Base-by-base conservation (phyloP, 2,329 filamentous ascomycete genomes). In the Rosellinia necatrix region DNA sequence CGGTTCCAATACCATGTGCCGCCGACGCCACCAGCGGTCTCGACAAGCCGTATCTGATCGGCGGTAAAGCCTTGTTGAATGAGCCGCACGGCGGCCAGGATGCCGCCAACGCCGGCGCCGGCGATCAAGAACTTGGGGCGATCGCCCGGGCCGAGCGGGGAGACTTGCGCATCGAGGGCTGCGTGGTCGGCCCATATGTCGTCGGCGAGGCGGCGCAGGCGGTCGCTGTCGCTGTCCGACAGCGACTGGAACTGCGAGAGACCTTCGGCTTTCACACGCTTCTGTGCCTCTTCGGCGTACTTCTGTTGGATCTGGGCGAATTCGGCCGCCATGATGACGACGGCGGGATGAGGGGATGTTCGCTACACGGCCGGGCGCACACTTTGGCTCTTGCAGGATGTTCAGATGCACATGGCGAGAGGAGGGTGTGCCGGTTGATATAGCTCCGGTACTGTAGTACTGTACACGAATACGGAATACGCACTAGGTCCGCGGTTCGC, bases 1-100 rank as follows among this genome's bases (percentile, higher is more conserved):
- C 77, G 69, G 57, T 81, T 80, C 75, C 78, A 81, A 55, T 78
- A 80, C 79, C 79, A 82, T 0, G 77, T 80, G 9, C 79, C 79
- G 3, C 79, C 79, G 22, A 78, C 74, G 3, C 75, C 77, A 8
- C 75, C 76, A 1, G 73, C 76, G 0, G 65, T 59, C 30, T 80
- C 78, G 19, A 77, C 65, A 0, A 79, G 56, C 0, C 71, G 70
- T n/a, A 80, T 72, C 6, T 77, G 74, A 0, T 72, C 63, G 0
- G 70, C 65, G 3, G 65, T 64, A 8, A 73, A 63, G 0, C 74
- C 73, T 3, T 69, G 67, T 35, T 75, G 61, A 24, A 75, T 66
- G 15, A 76, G 68, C 3, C 66, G 66, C 1, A 71, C 70, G 3
- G 67, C 66, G 6, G 52, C 51, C 6, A 63, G 9, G 7, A 70